phyloP scores from a whole-genome alignment of 2,329 filamentous ascomycete species.

The Aspergillus piperis region DNA sequence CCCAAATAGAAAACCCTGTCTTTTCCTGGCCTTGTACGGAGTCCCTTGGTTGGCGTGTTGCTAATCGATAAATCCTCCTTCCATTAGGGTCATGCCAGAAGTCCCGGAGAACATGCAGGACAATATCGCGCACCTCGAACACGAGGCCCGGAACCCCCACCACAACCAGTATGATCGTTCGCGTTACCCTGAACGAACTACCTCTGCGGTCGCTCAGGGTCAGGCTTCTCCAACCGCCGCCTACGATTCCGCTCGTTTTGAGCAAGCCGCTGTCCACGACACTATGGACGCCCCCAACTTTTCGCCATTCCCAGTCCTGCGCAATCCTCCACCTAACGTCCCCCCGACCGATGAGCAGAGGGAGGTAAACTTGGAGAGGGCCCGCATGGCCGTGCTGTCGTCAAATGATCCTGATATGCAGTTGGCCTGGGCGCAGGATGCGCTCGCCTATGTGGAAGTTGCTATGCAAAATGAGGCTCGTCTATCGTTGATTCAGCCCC shows the following conservation, averaged over 20 bases:
- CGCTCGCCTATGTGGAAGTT: slow-evolving; percentile 84
- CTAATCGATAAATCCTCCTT: slow-evolving; percentile 24
- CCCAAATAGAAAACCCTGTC: slow-evolving; percentile 2
- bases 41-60: slow-evolving; percentile 18
- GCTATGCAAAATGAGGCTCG: slow-evolving; percentile 74
- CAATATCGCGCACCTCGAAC: slow-evolving; percentile 86
- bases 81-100: slow-evolving; percentile 81
- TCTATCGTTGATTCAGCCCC: slow-evolving; percentile 58
- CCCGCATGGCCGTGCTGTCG: slow-evolving; percentile 78
- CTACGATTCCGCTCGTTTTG: slow-evolving; percentile 46
- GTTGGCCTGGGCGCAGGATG: slow-evolving; percentile 93
- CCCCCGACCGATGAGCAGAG: slow-evolving; percentile 93
- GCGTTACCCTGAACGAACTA: slow-evolving; percentile 40
- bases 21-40: slow-evolving; percentile 10
- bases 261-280: slow-evolving; percentile 54
- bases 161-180: slow-evolving; percentile 38
- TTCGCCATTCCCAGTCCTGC: slow-evolving; percentile 86
- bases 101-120: slow-evolving; percentile 97
- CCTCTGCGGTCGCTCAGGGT: slow-evolving; percentile 36
- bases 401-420: slow-evolving; percentile 97
- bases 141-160: slow-evolving; percentile 63
- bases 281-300: slow-evolving; percentile 69
- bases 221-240: slow-evolving; percentile 28
- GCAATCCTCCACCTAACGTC: slow-evolving; percentile 77
- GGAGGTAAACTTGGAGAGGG: slow-evolving; percentile 83